Evolutionary conservation across 2,329 filamentous ascomycete genomes (phyloP).

Genomic region (Cladophialophora carrionii): DNA sequence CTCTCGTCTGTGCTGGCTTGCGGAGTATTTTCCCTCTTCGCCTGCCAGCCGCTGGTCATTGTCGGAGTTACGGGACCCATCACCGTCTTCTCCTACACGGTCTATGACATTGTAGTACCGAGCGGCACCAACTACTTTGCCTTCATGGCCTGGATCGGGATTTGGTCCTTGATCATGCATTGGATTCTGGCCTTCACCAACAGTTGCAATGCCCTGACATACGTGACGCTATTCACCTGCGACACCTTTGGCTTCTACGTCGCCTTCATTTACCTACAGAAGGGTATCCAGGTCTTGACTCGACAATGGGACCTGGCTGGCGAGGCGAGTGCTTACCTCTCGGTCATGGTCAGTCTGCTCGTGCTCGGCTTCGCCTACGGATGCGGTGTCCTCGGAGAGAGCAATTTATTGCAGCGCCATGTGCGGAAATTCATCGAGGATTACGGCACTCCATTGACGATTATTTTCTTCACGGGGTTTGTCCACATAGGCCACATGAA

Average conservation of each 20-base stretch:
- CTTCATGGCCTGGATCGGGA: slow-evolving; percentile 90
- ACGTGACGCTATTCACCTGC: slow-evolving; percentile 88
- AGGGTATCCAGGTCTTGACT: slow-evolving; percentile 82
- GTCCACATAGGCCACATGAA: slow-evolving; percentile 83
- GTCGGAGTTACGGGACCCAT: slow-evolving; percentile 91
- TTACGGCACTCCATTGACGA: slow-evolving; percentile 80
- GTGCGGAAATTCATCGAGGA: slow-evolving; percentile 84
- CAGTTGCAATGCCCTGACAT: slow-evolving; percentile 83
- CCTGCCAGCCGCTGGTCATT: slow-evolving; percentile 84
- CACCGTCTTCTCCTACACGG: slow-evolving; percentile 91
- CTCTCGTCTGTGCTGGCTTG: slow-evolving; percentile 80
- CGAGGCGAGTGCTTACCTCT: slow-evolving; percentile 72
- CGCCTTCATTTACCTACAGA: slow-evolving; percentile 87
- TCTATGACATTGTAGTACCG: slow-evolving; percentile 82
- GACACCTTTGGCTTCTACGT: slow-evolving; percentile 96
- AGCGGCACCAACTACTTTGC: slow-evolving; percentile 79
- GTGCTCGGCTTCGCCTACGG: slow-evolving; percentile 77
- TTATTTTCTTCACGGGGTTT: slow-evolving; percentile 88
- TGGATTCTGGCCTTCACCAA: slow-evolving; percentile 83
- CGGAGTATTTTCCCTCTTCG: slow-evolving; percentile 77
- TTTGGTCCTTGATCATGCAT: slow-evolving; percentile 85
- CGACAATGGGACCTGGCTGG: slow-evolving; percentile 66
- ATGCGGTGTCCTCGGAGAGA: slow-evolving; percentile 71
- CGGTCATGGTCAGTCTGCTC: slow-evolving; percentile 73
- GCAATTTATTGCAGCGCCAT: slow-evolving; percentile 72